Conservation (phyloP, 176 grass and related monocot species). For the Panicum miliaceum region DNA sequence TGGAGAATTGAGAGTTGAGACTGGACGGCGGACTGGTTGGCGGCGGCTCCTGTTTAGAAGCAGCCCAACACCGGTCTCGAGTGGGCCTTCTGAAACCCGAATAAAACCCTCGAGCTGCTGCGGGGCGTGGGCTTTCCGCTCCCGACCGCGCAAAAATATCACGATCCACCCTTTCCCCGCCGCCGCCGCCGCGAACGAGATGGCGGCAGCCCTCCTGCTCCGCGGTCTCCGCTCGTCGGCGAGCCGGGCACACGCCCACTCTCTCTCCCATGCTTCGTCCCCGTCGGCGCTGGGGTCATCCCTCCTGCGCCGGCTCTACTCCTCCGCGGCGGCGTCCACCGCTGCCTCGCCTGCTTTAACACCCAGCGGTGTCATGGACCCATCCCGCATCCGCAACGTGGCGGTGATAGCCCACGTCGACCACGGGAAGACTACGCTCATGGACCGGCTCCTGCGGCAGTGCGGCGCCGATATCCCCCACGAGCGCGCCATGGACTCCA, state of each 20-base stretch:
- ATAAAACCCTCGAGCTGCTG: conserved; percentile 28
- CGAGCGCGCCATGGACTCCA: conserved; percentile 92
- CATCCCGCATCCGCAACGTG: conserved; percentile 82
- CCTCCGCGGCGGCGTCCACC: conserved; percentile 44
- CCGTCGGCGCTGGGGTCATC: conserved; percentile 35
- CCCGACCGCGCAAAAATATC: conserved; percentile 40
- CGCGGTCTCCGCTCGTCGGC: conserved; percentile 69
- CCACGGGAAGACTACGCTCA: conserved; percentile 97
- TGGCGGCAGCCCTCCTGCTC: conserved; percentile 73
- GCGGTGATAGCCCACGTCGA: conserved; percentile 98
- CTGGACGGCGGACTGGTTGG: not conserved
- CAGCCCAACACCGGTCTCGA: not conserved
- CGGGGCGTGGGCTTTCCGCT: conserved; percentile 27
- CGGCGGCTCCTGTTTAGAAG: not conserved
- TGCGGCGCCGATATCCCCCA: conserved; percentile 95
- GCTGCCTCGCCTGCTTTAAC: conserved; percentile 46
- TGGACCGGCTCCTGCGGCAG: conserved; percentile 92
- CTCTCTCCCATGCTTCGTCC: not conserved
- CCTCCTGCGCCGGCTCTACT: conserved; percentile 53
- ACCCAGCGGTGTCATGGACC: conserved; percentile 48
- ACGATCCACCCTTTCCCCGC: conserved; percentile 30
- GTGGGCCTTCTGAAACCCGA: conserved; percentile 10
- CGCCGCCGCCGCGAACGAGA: conserved; percentile 41
- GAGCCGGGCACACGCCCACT: conserved; percentile 22
- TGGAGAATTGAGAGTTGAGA: not conserved